Conservation (phyloP, 2,329 filamentous ascomycete genomes). For the Nigrospora oryzae region DNA sequence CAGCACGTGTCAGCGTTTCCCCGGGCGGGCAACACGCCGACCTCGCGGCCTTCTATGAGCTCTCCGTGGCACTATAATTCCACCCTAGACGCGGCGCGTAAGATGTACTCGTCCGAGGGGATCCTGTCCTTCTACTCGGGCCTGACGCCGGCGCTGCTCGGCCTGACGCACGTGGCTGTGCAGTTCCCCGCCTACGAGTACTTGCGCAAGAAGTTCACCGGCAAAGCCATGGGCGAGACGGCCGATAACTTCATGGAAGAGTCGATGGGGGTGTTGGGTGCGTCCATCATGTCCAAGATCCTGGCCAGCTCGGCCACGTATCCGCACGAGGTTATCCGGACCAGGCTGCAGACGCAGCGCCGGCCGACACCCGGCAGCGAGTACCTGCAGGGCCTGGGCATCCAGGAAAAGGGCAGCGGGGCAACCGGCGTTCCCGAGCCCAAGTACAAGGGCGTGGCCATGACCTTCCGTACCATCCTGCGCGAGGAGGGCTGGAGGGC, state of each 20-base stretch:
- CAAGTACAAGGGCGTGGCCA: constrained; percentile 71
- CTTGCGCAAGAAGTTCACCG: constrained; percentile 84
- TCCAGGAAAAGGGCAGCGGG: constrained; percentile 28
- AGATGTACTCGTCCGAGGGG: constrained; percentile 92
- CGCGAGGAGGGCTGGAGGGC: constrained; percentile 90
- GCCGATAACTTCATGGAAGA: constrained; percentile 53
- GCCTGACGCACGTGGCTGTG: constrained; percentile 89
- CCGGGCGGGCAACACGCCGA: constrained; percentile 43
- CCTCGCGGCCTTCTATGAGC: constrained; percentile 44
- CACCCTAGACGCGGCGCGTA: constrained; percentile 83
- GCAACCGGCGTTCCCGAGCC: constrained; percentile 29
- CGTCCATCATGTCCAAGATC: constrained; percentile 89
- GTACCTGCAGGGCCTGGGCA: constrained; percentile 41
- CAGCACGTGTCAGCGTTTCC: constrained; percentile 36
- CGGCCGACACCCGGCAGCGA: constrained; percentile 52
- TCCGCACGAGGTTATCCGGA: constrained; percentile 92
- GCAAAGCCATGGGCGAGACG: constrained; percentile 74
- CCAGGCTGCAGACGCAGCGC: constrained; percentile 87
- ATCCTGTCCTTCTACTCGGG: constrained; percentile 90
- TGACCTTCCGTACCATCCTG: constrained; percentile 77
- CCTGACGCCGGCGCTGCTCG: constrained; percentile 82
- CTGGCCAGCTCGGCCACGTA: constrained; percentile 93
- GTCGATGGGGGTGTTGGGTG: constrained; percentile 75
- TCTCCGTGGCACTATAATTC: constrained; percentile 87
- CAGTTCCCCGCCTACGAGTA: constrained; percentile 96